A percentile compares a stretch with the other conserved stretches of the same genome.
Evolutionary conservation across 345 rosid genomes (phyloP).

Genomic region (Eucalyptus marginata): DNA sequence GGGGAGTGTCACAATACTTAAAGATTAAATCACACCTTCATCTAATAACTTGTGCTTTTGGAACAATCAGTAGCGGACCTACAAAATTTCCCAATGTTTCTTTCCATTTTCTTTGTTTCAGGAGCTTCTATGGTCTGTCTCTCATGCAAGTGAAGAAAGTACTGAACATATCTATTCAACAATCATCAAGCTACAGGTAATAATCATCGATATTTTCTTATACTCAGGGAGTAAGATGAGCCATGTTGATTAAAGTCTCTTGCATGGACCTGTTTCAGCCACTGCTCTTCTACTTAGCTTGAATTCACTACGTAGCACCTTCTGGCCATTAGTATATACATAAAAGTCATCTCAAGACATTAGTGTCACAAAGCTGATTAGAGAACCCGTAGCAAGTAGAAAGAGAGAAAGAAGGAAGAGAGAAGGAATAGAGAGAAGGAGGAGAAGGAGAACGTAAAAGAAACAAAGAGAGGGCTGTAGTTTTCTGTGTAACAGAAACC

Average conservation of each 20-base stretch:
- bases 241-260: neutral
- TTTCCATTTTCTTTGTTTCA: slow-evolving; percentile 4
- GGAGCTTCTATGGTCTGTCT: slow-evolving; percentile 74
- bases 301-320: neutral
- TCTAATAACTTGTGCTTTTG: neutral
- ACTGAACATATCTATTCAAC: slow-evolving; percentile 74
- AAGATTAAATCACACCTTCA: neutral
- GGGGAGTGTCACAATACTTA: neutral
- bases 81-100: neutral
- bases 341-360: neutral
- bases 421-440: too few species aligned
- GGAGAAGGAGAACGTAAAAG: too few species aligned
- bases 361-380: neutral
- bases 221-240: neutral
- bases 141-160: slow-evolving; percentile 84
- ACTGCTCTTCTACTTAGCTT: neutral
- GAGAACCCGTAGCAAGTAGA: too few species aligned
- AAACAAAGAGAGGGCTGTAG: too few species aligned
- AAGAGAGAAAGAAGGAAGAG: too few species aligned
- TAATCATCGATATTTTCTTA: neutral
- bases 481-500: too few species aligned
- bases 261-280: neutral
- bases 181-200: slow-evolving; percentile 82
- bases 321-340: neutral
- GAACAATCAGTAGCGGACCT: neutral